phyloP scores from a whole-genome alignment of 768 basidiomycete species.

The Suillus brevipes region DNA sequence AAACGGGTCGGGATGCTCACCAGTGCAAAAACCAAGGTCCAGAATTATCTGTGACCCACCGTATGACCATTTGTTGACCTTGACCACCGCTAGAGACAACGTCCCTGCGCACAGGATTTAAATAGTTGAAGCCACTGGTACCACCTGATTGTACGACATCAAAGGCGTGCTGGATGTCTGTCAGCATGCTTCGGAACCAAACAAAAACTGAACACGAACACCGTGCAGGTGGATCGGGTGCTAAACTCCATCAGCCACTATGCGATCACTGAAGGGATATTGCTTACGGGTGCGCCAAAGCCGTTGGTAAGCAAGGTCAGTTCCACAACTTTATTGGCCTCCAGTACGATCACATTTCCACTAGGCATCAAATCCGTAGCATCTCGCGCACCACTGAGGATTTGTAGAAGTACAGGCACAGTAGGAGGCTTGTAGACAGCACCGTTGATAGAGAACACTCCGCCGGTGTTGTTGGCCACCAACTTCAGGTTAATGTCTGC shows the following conservation, averaged over 20 bases:
- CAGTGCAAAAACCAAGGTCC: conserved; percentile 57
- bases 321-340: conserved; percentile 30
- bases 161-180: background rate
- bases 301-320: conserved; percentile 16
- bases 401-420: background rate
- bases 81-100: conserved; percentile 23
- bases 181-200: background rate
- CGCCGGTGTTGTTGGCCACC: background rate
- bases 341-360: conserved; percentile 23
- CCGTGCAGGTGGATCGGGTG: background rate
- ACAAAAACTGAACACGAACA: background rate
- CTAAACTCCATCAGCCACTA: background rate
- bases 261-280: background rate
- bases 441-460: background rate
- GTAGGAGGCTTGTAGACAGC: background rate
- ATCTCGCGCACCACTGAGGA: background rate
- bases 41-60: conserved; percentile 63
- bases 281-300: background rate
- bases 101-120: conserved; percentile 39
- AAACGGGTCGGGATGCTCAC: conserved; percentile 9
- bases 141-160: conserved; percentile 33
- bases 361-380: conserved; percentile 45
- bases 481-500: background rate
- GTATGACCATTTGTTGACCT: conserved; percentile 48
- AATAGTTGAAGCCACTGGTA: conserved; percentile 29